Evolutionary conservation across 1,284 basidiomycete species (phyloP), one percentile per base, ranked within the genome.

Genomic region (Exsudoporus floridanus): DNA sequence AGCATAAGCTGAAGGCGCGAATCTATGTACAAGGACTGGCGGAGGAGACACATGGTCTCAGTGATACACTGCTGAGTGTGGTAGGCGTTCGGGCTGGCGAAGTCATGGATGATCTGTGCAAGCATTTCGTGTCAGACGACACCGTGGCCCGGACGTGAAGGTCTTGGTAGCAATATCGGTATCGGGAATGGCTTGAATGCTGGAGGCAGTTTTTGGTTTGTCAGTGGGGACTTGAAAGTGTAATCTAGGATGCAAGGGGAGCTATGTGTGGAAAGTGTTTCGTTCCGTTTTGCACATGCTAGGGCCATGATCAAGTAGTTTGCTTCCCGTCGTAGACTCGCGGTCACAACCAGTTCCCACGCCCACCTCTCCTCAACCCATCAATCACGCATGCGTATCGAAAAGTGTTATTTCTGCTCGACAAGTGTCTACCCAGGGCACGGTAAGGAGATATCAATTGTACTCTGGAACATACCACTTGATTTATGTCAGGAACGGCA

Each of bases 351-450:
- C 3, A 34, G 35, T 67, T 67, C 65, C 46, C 65, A 71, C 65
- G 66, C 25, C 34, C 5, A 34, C 16, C 41, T 49, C 25, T 34
- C 42, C 18, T 42, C 36, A 21, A 39, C 44, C 33, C 27, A 14
- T 19, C 37, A 31, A 31, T 31, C n/a, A 36, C 21, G 27, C 30
- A 92, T 92, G 90, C 82, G 90, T 66, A 88, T 92, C 56, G 90
- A 92, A 74, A 92, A 92, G 77, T 93, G 90, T 65, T 92, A 92
- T 66, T 92, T 92, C 73, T 98, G 95, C 77, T 96, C 93, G 49
- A 89, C 88, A 56, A 94, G 83, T 69, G 90, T 96, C 66, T 98
- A 98, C 71, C 96, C 95, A 6, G 95, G 95, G 13, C 93, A 96
- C 69, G 93, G 92, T 86, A 58, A 55, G 77, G 58, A 18, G 19